phyloP scores from a whole-genome alignment of 2,329 filamentous ascomycete genomes.

The Alternaria gansuensis region DNA sequence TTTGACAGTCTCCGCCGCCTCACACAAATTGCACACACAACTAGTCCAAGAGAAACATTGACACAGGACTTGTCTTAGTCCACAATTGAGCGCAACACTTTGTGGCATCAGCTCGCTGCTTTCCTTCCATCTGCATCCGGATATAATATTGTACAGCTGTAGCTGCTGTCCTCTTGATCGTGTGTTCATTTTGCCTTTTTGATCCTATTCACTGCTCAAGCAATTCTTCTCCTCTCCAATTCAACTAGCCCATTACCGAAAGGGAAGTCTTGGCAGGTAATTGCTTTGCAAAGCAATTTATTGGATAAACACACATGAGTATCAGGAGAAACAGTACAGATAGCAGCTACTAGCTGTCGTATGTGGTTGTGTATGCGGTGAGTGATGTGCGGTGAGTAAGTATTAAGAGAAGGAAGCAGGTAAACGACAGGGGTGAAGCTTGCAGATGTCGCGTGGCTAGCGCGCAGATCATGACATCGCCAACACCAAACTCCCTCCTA shows the following conservation, averaged over 20 bases:
- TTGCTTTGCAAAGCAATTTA: neutral
- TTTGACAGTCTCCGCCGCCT: neutral
- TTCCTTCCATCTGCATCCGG: too few species aligned
- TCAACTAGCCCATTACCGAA: neutral
- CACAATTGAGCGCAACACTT: too few species aligned
- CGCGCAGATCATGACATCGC: constrained; percentile 21
- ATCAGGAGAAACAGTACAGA: neutral
- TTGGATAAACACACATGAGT: neutral
- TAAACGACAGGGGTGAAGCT: constrained; percentile 1
- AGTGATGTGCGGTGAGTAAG: constrained; percentile 3
- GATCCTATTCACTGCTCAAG: neutral
- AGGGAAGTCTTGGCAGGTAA: neutral
- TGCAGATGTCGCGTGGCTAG: constrained; percentile 13
- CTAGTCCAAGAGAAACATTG: too few species aligned
- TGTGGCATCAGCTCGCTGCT: too few species aligned
- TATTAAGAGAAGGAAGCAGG: neutral
- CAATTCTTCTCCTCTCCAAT: neutral
- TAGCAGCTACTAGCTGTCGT: neutral
- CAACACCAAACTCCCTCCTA: constrained; percentile 12
- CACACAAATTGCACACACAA: neutral
- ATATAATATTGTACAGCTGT: too few species aligned
- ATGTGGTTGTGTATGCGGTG: constrained; percentile 2
- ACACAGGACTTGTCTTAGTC: too few species aligned
- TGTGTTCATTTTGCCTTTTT: neutral
- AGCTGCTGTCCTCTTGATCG: too few species aligned